Base-by-base conservation (phyloP, 176 grass and related monocot genomes). In the Sorghum bicolor region DNA sequence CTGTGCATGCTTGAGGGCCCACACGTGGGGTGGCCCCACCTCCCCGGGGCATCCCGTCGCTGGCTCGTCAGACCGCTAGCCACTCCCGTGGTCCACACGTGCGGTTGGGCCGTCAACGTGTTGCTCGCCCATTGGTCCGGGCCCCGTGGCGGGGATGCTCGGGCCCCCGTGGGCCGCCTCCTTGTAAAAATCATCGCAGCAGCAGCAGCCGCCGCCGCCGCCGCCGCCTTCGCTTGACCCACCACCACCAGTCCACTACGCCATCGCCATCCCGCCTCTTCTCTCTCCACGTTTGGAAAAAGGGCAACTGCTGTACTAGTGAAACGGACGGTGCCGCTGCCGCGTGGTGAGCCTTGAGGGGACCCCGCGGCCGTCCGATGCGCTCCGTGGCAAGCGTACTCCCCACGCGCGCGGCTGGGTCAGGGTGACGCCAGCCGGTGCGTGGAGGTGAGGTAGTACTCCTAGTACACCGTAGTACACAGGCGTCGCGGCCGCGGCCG, bases 261-360 rank as follows among this genome's bases (percentile, higher is more conserved):
- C 55, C n/a, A 17, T 24, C 22, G 8, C 2, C 22, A 2, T 24
- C 12, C 39, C 41, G 5, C 60, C 48, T 33, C 20, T 28, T 45
- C 37, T 66, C 64, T 52, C 75, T 41, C n/a, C 75, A 63, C 55
- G 75, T 77, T 77, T 29, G 14, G 25, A 67, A 80, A 80, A 69
- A 16, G 6, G 9, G 10, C 8, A 2, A 22, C 16, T 3, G 34
- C 5, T 36, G 34, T 36, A 10, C 11, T 44, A 44, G 10, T 43
- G 41, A 43, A 14, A 44, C 43, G 43, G 43, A 44, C 43, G 43
- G 43, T 44, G 43, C 43, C 43, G 44, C 14, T 50, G 47, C 14
- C 47, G 48, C 16, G 48, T 20, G 48, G 17, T 58, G 62, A 52
- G 48, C 15, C 15, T 1, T 19, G 17, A 55, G 6, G 19, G 19